Evolutionary conservation across 2,329 filamentous ascomycete species (phyloP), one percentile per base, ranked within the genome.

Genomic region (Colletotrichum australisinense): DNA sequence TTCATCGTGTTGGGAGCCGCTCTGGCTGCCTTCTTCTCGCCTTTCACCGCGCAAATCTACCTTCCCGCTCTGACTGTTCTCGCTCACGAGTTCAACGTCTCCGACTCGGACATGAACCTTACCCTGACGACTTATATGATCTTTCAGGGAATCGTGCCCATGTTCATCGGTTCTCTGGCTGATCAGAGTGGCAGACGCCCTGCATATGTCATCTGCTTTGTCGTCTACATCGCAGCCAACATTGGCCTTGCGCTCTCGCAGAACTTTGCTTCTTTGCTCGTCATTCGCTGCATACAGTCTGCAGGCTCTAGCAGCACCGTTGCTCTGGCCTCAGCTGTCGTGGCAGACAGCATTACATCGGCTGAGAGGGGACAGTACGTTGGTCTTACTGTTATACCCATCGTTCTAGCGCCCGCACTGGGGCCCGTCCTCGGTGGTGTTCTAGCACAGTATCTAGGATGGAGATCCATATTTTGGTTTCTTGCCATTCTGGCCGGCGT

Each of bases 301-400:
- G 87, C 88, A 3, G 93, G 93, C 9, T 81, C 89, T 19, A 91
- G 91, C 58, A 92, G 92, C 38, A 88, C 88, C 4, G 87, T 87
- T 35, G 88, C 91, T 0, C 79, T 94, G 9, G 92, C 91, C 0
- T 91, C 69, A 9, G 92, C 88, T 0, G 88, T 93, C 0, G 86
- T 94, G 1, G 89, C 89, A 0, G 93, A 94, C 77, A 84, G 93
- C 7, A 84, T 89, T 12, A 92, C 90, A 0, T 88, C 88, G 2
- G 87, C 81, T 16, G 80, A 79, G 24, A 79, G 85, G 32, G 85
- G 80, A 4, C 81, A 81, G 11, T 80, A 83, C 57, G 81, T 86
- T 75, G 81, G 83, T 4, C 80, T 82, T 60, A 86, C 86, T 53
- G 78, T 85, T 4, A 77, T 87, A 35, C 84, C 84, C 1, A 84